Evolutionary conservation across 2,329 filamentous ascomycete species (phyloP).

Genomic region (Fonsecaea pedrosoi): DNA sequence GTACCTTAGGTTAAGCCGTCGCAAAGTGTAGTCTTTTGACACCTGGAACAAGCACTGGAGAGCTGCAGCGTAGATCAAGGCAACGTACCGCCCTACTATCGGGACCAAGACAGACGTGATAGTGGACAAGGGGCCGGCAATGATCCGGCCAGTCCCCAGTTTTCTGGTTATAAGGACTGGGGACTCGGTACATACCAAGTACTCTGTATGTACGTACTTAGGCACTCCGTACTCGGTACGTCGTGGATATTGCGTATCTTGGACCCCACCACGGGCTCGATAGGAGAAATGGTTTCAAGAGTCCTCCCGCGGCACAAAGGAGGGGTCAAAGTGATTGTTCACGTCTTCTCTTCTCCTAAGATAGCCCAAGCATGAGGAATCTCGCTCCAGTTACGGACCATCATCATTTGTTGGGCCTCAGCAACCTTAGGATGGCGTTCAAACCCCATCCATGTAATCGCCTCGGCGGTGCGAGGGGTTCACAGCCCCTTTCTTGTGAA

Average conservation of each 20-base stretch:
- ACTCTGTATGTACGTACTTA: neutral
- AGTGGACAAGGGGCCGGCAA: neutral
- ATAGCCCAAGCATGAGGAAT: neutral
- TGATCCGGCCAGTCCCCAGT: neutral
- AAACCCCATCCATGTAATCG: neutral
- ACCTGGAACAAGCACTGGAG: neutral
- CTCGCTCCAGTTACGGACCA: neutral
- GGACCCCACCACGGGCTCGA: conserved; percentile 1
- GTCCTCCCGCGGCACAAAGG: neutral
- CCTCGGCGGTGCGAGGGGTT: neutral
- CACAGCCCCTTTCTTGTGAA: neutral
- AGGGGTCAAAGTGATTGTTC: neutral
- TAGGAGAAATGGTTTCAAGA: neutral
- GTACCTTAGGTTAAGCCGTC: neutral
- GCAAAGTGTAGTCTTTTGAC: neutral
- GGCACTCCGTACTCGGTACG: neutral
- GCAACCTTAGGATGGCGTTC: neutral
- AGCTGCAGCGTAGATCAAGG: neutral
- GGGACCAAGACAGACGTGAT: neutral
- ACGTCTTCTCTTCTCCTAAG: neutral
- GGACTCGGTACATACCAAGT: too few relatives aligned
- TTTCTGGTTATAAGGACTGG: neutral
- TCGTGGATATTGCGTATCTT: neutral
- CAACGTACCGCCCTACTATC: neutral
- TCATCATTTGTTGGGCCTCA: neutral